Percentiles rank a stretch among this genome's conserved stretches.
phyloP scores from a whole-genome alignment of 1,139 yeast species.

The Scheffersomyces segobiensis region DNA sequence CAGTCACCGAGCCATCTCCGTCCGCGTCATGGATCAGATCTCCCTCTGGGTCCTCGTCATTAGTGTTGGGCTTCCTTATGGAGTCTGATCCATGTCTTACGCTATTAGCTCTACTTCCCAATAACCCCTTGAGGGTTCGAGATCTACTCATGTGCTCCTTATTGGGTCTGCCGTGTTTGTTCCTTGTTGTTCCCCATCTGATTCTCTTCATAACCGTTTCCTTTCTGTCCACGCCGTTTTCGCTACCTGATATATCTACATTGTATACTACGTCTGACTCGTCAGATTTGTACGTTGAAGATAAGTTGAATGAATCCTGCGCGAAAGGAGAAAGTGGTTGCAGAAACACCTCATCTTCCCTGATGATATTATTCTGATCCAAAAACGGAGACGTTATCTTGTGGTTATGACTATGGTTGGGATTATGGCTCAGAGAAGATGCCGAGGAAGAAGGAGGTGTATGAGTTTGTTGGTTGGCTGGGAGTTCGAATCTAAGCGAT shows the following conservation, averaged over 20 bases:
- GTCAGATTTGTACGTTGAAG: slow-evolving; percentile 4
- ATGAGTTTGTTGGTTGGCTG: slow-evolving; percentile 1
- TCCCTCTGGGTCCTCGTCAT: slow-evolving; percentile 25
- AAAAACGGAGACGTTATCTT: slow-evolving; percentile 24
- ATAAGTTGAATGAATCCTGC: slow-evolving; percentile 12
- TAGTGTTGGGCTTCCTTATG: slow-evolving; percentile 24
- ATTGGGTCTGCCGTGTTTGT: slow-evolving; percentile 68
- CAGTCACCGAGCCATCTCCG: slow-evolving; percentile 16
- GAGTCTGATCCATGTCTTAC: slow-evolving; percentile 12
- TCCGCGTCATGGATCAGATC: slow-evolving; percentile 16
- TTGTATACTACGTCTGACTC: slow-evolving; percentile 9
- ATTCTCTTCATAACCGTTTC: slow-evolving; percentile 58
- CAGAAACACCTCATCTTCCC: slow-evolving; percentile 22
- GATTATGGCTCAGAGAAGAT: neutral
- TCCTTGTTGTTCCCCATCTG: slow-evolving; percentile 90
- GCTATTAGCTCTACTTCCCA: slow-evolving; percentile 14
- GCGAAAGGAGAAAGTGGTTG: slow-evolving; percentile 22
- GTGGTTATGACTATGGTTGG: neutral
- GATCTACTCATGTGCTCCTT: slow-evolving; percentile 45
- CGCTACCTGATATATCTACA: slow-evolving; percentile 1
- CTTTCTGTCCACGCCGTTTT: slow-evolving; percentile 6
- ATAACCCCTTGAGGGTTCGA: slow-evolving; percentile 42
- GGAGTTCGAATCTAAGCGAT: slow-evolving; percentile 8
- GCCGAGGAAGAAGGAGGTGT: neutral
- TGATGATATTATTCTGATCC: slow-evolving; percentile 19